Conservation (phyloP, 1,284 basidiomycete genomes). For the Heimioporus retisporus region DNA sequence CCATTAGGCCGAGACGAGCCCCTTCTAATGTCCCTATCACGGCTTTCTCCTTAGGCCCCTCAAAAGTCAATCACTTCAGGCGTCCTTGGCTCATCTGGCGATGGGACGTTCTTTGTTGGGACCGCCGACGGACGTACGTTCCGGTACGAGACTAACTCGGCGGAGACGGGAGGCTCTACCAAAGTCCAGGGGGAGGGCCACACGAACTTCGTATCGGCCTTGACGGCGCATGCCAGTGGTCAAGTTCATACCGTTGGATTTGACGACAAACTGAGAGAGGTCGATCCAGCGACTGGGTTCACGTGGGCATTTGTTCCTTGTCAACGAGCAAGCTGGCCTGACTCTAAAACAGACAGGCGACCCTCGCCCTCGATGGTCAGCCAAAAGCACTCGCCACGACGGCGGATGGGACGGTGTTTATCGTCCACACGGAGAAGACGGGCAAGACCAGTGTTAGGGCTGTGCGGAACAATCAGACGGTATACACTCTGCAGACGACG, state of each 20-base stretch:
- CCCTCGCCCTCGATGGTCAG: slow-evolving; percentile 67
- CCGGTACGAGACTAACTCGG: slow-evolving; percentile 62
- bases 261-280: slow-evolving; percentile 83
- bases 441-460: slow-evolving; percentile 75
- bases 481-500: slow-evolving; percentile 63
- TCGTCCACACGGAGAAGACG: slow-evolving; percentile 57
- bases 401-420: slow-evolving; percentile 75
- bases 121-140: slow-evolving; percentile 88
- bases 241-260: slow-evolving; percentile 79
- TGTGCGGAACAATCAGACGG: slow-evolving; percentile 72
- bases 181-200: slow-evolving; percentile 76
- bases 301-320: slow-evolving; percentile 54
- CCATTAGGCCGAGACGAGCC: background rate
- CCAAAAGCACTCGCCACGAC: slow-evolving; percentile 77
- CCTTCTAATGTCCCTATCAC: slow-evolving; percentile 4
- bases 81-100: slow-evolving; percentile 50
- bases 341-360: slow-evolving; percentile 53
- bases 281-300: slow-evolving; percentile 62
- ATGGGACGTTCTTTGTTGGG: slow-evolving; percentile 82
- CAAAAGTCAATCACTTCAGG: slow-evolving; percentile 85
- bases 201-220: slow-evolving; percentile 74
- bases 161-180: slow-evolving; percentile 36
- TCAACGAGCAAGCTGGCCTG: background rate
- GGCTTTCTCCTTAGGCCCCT: slow-evolving; percentile 63
- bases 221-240: slow-evolving; percentile 60